Evolutionary conservation across 108 stramenopile species (phyloP).

Genomic region (Aurantiochytrium sp.): DNA sequence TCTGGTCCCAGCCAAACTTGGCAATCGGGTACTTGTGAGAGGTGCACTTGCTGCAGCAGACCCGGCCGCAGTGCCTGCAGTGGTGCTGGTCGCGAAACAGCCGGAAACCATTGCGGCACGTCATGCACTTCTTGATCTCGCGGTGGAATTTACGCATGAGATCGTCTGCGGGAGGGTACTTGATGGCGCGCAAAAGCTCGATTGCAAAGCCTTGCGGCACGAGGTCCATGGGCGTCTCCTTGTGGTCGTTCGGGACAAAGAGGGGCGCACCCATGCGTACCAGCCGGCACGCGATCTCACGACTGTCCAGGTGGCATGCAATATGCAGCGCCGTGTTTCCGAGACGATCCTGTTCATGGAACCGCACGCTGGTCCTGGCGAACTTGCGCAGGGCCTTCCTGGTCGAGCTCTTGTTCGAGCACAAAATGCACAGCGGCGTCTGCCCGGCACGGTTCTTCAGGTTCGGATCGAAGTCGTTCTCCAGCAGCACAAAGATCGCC

Average conservation of each 20-base stretch:
- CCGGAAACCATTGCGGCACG: background rate
- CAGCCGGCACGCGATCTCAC: background rate
- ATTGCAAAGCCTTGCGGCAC: background rate
- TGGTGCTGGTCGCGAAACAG: background rate
- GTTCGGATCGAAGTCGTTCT: constrained; percentile 11
- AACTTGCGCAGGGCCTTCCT: background rate
- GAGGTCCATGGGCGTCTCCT: background rate
- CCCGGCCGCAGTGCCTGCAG: background rate
- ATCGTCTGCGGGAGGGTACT: background rate
- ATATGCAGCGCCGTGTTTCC: constrained; percentile 1
- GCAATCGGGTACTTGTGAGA: background rate
- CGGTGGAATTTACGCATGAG: background rate
- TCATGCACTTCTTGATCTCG: background rate
- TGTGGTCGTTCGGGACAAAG: background rate
- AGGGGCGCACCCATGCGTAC: constrained; percentile 8
- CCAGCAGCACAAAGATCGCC: constrained; percentile 5
- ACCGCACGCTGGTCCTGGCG: background rate
- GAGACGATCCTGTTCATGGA: background rate
- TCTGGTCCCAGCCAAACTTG: background rate
- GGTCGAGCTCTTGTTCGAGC: background rate
- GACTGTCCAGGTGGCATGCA: background rate
- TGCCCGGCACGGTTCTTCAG: background rate
- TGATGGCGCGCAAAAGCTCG: background rate
- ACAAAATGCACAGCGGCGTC: background rate
- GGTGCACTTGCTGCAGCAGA: background rate